A percentile compares a stretch with the other conserved stretches of the same genome.
These are phyloP conservation scores for Vitis rotundifolia DNA, from an alignment of 164 flowering plant genomes.

Conservation along the genomic window DNA sequence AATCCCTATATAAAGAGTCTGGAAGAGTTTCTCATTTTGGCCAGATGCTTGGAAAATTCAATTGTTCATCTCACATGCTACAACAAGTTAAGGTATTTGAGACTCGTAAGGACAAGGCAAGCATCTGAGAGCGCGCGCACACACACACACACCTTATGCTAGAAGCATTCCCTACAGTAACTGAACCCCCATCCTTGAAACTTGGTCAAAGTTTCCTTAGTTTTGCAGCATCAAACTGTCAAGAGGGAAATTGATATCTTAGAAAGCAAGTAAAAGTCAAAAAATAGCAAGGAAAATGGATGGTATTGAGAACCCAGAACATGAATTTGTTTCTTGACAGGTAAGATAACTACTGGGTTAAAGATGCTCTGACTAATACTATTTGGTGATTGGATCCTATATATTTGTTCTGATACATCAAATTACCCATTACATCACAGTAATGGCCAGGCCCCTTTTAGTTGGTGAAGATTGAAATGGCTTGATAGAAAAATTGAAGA, in stretches of 20 bases:
- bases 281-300: too few relatives aligned
- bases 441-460: too few relatives aligned
- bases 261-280: not conserved
- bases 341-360: too few relatives aligned
- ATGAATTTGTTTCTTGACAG: too few relatives aligned
- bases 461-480: too few relatives aligned
- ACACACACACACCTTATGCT: conserved; percentile 64
- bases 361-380: too few relatives aligned
- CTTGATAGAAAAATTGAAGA: too few relatives aligned
- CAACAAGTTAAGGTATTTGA: not conserved
- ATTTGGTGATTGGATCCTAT: too few relatives aligned
- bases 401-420: not conserved
- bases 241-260: conserved; percentile 7
- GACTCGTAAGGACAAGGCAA: not conserved
- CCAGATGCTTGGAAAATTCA: not conserved
- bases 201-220: conserved; percentile 87
- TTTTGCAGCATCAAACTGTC: conserved; percentile 87
- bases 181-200: conserved; percentile 88
- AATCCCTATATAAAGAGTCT: too few relatives aligned
- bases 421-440: conserved; percentile 18
- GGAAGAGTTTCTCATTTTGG: too few relatives aligned
- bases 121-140: not conserved
- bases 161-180: conserved; percentile 98
- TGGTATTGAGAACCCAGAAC: too few relatives aligned
- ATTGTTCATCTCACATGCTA: not conserved